These are phyloP conservation scores for Tetraselmis chui DNA, from an alignment of 139 green algal genomes.

Conservation along the genomic window DNA sequence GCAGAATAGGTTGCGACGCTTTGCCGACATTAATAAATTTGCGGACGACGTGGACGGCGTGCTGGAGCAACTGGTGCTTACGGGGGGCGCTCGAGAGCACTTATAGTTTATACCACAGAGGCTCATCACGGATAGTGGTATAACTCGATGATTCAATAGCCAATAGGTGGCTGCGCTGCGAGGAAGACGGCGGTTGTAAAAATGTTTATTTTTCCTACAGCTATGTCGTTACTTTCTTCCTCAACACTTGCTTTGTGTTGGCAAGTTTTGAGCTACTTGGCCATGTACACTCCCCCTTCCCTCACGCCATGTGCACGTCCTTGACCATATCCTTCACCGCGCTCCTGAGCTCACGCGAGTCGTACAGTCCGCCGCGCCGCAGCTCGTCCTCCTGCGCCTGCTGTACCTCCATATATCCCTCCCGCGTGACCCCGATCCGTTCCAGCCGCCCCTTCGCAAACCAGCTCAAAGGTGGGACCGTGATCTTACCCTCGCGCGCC, in stretches of 20 bases:
- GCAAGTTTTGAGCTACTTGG: too few relatives aligned
- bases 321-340: background rate
- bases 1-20: background rate
- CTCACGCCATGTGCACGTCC: background rate
- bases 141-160: too few relatives aligned
- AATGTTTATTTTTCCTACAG: too few relatives aligned
- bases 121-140: too few relatives aligned
- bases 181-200: too few relatives aligned
- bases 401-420: background rate
- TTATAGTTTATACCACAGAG: background rate
- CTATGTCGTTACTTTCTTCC: too few relatives aligned
- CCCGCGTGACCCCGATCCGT: background rate
- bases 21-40: background rate
- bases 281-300: too few relatives aligned
- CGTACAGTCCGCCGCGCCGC: background rate
- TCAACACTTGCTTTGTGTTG: too few relatives aligned
- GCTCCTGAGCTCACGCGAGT: background rate
- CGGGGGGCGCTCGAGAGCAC: background rate
- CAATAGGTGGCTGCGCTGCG: too few relatives aligned
- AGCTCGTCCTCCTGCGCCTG: background rate
- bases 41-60: background rate
- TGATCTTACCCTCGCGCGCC: background rate
- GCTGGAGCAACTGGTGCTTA: background rate
- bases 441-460: background rate
- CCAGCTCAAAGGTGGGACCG: background rate